Evolutionary conservation across 140 eudicot species (phyloP).

Genomic region (Flaveria floridana): DNA sequence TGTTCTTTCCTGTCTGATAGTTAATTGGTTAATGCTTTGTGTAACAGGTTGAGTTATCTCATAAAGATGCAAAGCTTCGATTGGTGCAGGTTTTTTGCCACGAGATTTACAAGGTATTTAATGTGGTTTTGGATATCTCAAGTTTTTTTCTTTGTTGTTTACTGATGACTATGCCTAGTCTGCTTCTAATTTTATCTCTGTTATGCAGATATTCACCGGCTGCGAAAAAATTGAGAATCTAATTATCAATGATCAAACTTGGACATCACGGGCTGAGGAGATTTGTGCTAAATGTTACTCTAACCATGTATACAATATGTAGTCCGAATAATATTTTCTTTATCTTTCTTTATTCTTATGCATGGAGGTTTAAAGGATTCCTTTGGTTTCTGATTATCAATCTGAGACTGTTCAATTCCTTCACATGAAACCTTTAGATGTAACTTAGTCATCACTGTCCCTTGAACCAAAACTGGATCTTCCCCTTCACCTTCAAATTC

Average conservation of each 20-base stretch:
- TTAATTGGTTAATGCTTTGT: conserved; percentile 22
- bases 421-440: conserved; percentile 41
- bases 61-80: conserved; percentile 66
- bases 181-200: not conserved
- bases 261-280: not conserved
- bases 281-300: not conserved
- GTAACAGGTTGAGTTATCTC: conserved; percentile 68
- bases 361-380: not conserved
- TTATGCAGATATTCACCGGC: not conserved
- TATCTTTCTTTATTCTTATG: not conserved
- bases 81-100: conserved; percentile 79
- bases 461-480: conserved; percentile 26
- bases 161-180: no score
- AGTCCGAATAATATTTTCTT: not conserved
- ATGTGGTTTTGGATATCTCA: not conserved
- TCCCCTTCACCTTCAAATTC: conserved; percentile 35
- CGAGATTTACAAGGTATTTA: conserved; percentile 71
- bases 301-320: not conserved
- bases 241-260: not conserved
- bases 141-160: not conserved
- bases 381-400: conserved; percentile 31
- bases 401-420: conserved; percentile 31
- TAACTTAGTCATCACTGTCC: conserved; percentile 32
- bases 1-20: not conserved
- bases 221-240: not conserved